Base-by-base conservation (phyloP, 768 basidiomycete genomes). In the Mycena pura region DNA sequence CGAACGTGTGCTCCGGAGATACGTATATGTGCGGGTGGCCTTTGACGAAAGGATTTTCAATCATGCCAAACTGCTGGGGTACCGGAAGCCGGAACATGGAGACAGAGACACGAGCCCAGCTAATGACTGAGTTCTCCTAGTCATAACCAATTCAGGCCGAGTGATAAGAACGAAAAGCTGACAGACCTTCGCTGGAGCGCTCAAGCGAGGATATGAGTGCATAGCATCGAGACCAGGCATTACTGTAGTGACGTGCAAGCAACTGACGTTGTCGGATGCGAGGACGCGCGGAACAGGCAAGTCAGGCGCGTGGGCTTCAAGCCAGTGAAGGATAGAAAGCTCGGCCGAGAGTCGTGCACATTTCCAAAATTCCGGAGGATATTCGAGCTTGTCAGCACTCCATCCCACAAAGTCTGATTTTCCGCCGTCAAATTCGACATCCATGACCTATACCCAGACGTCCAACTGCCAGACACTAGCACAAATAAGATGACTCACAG, bases 261-360 rank as follows among this genome's bases (percentile, higher is more conserved):
- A 6, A 9, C 34, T 57, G 39, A n/a, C 24, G 8, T 36, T 40
- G 56, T 57, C 47, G 47, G 49, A 49, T 24, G 39, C 56, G 31
- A 49, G 56, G 36, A 57, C 22, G 11, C 39, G 38, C 5, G 47
- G 56, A 57, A 57, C 56, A 17, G 56, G 56, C 1, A 57, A 17
- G 10, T 13, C 14, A 32, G 56, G 10, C 24, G 47, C 47, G 22
- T 57, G 48, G 47, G 29, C n/a, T 49, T 17, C 29, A 19, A 57
- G 47, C 56, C 56, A 57, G 22, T 22, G 39, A 40, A 57, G 56
- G 38, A 57, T 43, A 17, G 47, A 49, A 31, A 24, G 31, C 19
- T 57, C 56, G 3, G 47, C 19, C 32, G 32, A 43, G 38, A 57
- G 39, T 21, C 24, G 40, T 22, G 28, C 14, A 32, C 40, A 24